Evolutionary conservation across 306 rosid species (phyloP), one percentile per base, ranked within the genome.

Genomic region (Phaseolus lunatus): DNA sequence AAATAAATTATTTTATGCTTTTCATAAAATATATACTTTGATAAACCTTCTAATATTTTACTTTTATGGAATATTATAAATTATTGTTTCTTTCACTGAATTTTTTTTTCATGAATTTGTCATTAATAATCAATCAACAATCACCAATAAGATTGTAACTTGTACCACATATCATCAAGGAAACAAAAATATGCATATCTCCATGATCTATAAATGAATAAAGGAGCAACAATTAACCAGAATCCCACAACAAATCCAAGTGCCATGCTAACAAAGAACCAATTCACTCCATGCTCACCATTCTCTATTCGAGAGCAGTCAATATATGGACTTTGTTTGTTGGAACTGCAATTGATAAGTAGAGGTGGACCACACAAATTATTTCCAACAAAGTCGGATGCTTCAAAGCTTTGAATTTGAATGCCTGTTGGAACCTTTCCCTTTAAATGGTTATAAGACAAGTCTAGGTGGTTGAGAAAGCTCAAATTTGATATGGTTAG

Each of bases 401-500:
- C 81, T 2, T 70, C 75, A 41, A 83, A 64, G 27, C 29, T 59
- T 39, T 86, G 85, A 24, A 86, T 49, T 27, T 80, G 81, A 67
- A 71, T 72, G 24, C 83, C 84, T 9, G 67, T 43, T 19, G 86
- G 84, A 44, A 85, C 59, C 63, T 44, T 5, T 0, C 89, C 84
- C 1, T 20, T 72, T 44, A 85, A 77, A 20, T 71, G 4, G 45
- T 85, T 82, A 50, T 57, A 31, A 16, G 84, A 85, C 78, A 85
- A 72, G 73, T 82, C 78, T 3, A 85, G 39, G 33, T n/a, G 23
- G 72, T 19, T 48, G 0, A 85, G 48, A 22, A 67, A 73, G 56
- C 23, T 64, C 9, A 84, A 53, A 5, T 35, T 63, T 20, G 80
- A 20, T n/a, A 84, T 64, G 54, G 78, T 49, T 16, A 2, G 6